These are phyloP conservation scores for Carpinus fangiana DNA, from an alignment of 306 rosid species.

Conservation along the genomic window DNA sequence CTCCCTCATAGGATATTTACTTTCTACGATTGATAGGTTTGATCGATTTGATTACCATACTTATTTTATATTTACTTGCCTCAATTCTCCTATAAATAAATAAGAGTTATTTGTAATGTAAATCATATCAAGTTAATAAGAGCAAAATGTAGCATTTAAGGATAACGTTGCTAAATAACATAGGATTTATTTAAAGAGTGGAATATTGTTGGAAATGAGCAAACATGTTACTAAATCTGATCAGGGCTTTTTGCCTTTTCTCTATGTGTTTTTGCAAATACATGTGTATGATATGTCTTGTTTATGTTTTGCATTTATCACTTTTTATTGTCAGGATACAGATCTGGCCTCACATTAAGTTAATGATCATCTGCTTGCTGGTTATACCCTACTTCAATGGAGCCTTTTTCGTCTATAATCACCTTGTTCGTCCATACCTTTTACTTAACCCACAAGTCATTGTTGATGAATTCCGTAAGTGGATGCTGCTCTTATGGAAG, in stretches of 20 bases:
- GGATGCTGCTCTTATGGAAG: conserved; percentile 26
- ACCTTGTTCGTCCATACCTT: conserved; percentile 26
- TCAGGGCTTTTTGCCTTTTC: not conserved
- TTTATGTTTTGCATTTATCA: conserved; percentile 12
- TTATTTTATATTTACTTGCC: too few species aligned
- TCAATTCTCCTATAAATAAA: too few species aligned
- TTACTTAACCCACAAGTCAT: conserved; percentile 17
- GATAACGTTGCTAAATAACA: too few species aligned
- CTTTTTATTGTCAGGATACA: conserved; percentile 39
- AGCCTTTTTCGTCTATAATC: conserved; percentile 43
- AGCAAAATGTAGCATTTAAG: not conserved
- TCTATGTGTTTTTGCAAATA: not conserved
- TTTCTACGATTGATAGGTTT: not conserved
- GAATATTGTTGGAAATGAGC: too few species aligned
- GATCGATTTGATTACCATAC: too few species aligned
- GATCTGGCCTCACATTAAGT: conserved; percentile 53
- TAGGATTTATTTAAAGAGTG: too few species aligned
- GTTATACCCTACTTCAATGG: conserved; percentile 53
- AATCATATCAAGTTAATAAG: too few species aligned
- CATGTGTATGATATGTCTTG: not conserved
- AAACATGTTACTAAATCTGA: too few species aligned
- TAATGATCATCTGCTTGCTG: conserved; percentile 42
- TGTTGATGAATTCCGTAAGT: conserved; percentile 22
- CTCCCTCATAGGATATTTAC: too few species aligned
- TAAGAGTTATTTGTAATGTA: too few species aligned